A percentile compares a stretch with the other conserved stretches of the same genome.
Evolutionary conservation across 805 yeast species (phyloP).

Genomic region (Wickerhamiella lipophila): DNA sequence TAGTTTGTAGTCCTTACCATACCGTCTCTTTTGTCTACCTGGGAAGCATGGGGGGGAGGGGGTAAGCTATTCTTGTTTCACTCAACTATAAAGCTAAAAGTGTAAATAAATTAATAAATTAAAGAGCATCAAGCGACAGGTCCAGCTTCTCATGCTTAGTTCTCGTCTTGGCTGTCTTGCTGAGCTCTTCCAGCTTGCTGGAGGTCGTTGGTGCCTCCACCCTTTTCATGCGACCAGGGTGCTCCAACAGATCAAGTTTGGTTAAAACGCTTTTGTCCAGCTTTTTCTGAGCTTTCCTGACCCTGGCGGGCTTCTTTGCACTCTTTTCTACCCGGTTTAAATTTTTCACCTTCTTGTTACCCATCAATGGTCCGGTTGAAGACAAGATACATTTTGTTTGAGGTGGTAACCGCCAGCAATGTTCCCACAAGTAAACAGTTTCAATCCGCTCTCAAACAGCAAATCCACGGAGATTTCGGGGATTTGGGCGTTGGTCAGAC

Average conservation of each 20-base stretch:
- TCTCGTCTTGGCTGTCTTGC: conserved; percentile 4
- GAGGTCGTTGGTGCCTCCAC: not conserved
- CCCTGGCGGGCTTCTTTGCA: not conserved
- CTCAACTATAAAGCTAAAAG: no score
- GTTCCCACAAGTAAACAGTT: conserved; percentile 31
- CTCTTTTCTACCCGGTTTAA: not conserved
- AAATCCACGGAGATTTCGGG: conserved; percentile 57
- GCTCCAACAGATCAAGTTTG: not conserved
- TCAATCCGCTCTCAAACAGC: conserved; percentile 40
- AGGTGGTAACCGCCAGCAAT: conserved; percentile 40
- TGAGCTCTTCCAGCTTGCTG: conserved; percentile 2
- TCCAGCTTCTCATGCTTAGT: not conserved
- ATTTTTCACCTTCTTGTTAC: conserved; percentile 4
- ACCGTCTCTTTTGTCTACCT: no score
- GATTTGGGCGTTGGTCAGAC: conserved; percentile 61
- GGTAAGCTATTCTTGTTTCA: not conserved
- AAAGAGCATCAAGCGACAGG: not conserved
- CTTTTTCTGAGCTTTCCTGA: not conserved
- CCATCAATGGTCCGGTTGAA: conserved; percentile 71
- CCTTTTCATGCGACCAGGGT: conserved; percentile 6
- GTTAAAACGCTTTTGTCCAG: not conserved
- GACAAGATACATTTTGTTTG: conserved; percentile 73
- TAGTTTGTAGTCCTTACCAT: no score
- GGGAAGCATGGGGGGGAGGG: no score
- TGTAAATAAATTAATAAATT: not conserved